Base-by-base conservation (phyloP, 805 yeast genomes). In the Saccharomyces eubayanus region DNA sequence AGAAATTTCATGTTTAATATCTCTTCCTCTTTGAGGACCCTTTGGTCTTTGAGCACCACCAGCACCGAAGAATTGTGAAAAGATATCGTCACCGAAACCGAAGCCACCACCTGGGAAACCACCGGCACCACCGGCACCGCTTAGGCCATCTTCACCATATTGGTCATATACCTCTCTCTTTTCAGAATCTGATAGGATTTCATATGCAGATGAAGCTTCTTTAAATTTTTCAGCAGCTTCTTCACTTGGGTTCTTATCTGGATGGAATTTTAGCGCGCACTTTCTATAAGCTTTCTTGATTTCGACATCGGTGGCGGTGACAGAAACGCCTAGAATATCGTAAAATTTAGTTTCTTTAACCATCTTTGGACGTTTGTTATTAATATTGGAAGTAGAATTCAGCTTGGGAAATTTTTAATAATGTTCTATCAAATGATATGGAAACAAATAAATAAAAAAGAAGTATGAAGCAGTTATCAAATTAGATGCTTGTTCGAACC, bases 161-260 rank as follows among this genome's bases (percentile, higher is more conserved):
- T 81, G 83, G 73, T 94, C 98, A 69, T 92, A 92, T 3, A 85
- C 63, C 40, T 85, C 88, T 76, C 98, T 87, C 77, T 91, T 94
- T 68, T 91, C 87, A 16, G 85, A 76, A 67, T 91, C 97, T 11
- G 89, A 80, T 59, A 92, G 77, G n/a, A 89, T 77, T 72, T 92
- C 98, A 69, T 92, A 82, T 6, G 97, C 97, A 56, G 82, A 81
- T 3, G 92, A 84, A 65, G 89, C 79, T 69, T 89, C 96, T 73
- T 92, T 92, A 73, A 92, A 92, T 74, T 88, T 90, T 68, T 92
- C 98, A 51, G 95, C 94, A 14, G 96, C 97, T 52, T 91, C 98
- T 52, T 87, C 90, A 16, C 85, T 77, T 54, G 89, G 83, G 47
- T 65, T 65, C 75, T 87, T 87, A 74, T 87, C 95, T 59, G 95